Percentiles rank a stretch among this genome's conserved stretches.
Evolutionary conservation across 768 basidiomycete species (phyloP).

Genomic region (Leccinum broughii): DNA sequence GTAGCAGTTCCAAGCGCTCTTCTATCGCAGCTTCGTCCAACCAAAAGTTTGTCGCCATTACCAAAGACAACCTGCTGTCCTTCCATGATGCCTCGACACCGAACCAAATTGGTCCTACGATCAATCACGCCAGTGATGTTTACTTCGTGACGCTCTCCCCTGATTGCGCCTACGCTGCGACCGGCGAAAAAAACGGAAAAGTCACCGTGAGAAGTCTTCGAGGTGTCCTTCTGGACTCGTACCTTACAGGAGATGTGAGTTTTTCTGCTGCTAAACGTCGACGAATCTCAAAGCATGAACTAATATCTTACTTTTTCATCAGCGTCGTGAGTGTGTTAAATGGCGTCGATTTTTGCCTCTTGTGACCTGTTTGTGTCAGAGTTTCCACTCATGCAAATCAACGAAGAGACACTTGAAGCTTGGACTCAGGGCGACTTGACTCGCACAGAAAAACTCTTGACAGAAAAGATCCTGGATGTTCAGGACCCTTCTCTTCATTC

Average conservation of each 20-base stretch:
- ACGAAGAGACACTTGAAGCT: too few relatives aligned
- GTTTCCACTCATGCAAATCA: too few relatives aligned
- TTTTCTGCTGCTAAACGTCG: too few relatives aligned
- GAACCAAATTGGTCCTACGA: not conserved
- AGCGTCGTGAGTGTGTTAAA: too few relatives aligned
- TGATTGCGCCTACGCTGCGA: not conserved
- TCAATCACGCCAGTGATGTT: not conserved
- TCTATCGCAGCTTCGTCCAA: not conserved
- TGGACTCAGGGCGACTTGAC: too few relatives aligned
- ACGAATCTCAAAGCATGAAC: not conserved
- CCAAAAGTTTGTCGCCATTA: not conserved
- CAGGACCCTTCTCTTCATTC: too few relatives aligned
- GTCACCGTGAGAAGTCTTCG: not conserved
- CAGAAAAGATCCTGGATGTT: too few relatives aligned
- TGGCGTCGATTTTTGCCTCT: too few relatives aligned
- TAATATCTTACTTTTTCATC: too few relatives aligned
- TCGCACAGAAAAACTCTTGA: too few relatives aligned
- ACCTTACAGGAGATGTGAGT: not conserved
- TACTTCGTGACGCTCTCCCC: constrained; percentile 1
- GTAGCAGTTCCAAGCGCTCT: not conserved
- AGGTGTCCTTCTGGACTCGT: not conserved
- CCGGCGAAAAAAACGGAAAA: not conserved
- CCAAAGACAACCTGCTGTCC: not conserved
- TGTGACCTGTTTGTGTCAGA: too few relatives aligned
- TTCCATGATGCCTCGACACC: not conserved